Conservation (phyloP, 2,329 filamentous ascomycete species). For the Venturia effusa region DNA sequence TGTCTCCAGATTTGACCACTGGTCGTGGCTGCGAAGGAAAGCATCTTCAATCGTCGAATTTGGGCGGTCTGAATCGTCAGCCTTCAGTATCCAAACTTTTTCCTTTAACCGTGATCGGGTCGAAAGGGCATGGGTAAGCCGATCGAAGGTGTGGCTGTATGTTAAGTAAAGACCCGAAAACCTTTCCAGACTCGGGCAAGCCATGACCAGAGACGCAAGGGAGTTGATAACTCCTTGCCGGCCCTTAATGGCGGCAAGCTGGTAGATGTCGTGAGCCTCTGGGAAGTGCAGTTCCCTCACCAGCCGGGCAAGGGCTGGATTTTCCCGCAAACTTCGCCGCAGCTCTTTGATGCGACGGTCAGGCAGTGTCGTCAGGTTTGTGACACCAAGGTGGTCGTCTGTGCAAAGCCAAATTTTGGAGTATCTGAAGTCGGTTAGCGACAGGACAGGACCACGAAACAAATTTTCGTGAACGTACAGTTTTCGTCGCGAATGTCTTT, state of each 20-base stretch:
- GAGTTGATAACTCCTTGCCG: conserved; percentile 40
- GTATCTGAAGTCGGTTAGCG: conserved; percentile 29
- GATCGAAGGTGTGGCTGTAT: conserved; percentile 43
- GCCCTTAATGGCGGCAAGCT: conserved; percentile 27
- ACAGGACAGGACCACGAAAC: background rate
- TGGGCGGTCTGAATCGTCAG: conserved; percentile 13
- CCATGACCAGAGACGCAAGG: conserved; percentile 46
- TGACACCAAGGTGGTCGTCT: conserved; percentile 26
- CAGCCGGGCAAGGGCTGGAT: conserved; percentile 37
- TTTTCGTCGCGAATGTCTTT: conserved; percentile 37
- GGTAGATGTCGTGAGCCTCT: conserved; percentile 32
- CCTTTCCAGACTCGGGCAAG: conserved; percentile 46
- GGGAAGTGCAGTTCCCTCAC: conserved; percentile 44
- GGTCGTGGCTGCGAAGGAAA: conserved; percentile 43
- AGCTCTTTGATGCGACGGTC: conserved; percentile 42
- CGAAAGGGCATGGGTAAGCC: conserved; percentile 44
- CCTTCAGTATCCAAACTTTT: conserved; percentile 43
- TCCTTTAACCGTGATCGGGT: conserved; percentile 43
- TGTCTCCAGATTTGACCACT: conserved; percentile 41
- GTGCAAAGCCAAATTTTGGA: conserved; percentile 37
- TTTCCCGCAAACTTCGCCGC: conserved; percentile 42
- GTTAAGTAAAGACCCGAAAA: conserved; percentile 43
- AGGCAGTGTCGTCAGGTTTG: conserved; percentile 33
- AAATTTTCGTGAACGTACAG: conserved; percentile 30
- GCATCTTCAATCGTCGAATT: conserved; percentile 22